Evolutionary conservation across 352 stramenopile species (phyloP), one percentile per base, ranked within the genome.

Genomic region (Phytopythium helicoides): DNA sequence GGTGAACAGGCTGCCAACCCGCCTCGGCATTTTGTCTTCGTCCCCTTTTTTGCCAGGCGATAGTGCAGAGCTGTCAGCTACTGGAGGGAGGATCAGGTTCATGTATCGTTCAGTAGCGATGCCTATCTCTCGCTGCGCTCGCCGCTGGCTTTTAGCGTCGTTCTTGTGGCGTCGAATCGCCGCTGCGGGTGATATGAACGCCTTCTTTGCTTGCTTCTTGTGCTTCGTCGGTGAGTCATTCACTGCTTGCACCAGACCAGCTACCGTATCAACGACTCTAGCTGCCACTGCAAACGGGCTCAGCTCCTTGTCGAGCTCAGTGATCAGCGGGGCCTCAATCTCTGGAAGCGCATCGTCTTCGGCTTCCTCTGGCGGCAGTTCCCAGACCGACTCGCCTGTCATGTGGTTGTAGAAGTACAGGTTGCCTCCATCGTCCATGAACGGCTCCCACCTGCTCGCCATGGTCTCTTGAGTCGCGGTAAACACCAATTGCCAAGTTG

Each of bases 391-490:
- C 54, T 90, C 76, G 12, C 76, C 81, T 2, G 81, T 85, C 44
- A 73, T 3, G 9, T 50, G 71, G 64, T 88, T 90, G 61, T 77
- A 88, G 46, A 89, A 91, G 73, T 90, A 93, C 41, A 87, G 54
- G 56, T 81, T 87, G 31, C 76, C 79, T 54, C 73, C 50, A n/a
- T 86, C 73, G 35, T 90, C 80, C 14, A 73, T 56, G 41, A 80
- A 74, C 28, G 87, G 67, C 39, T 87, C 61, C 83, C 83, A 93
- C 47, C 77, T 77, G 16, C 21, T 6, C 11, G 37, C 49, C 44
- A 18, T 16, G 11, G 16, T 7, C 40, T 26, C 58, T 15, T 14
- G 33, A 19, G 26, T n/a, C n/a, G n/a, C n/a, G n/a, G n/a, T n/a
- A n/a, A n/a, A n/a, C 28, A 33, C 28, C 9, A 33, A 33, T 33